Conservation (phyloP, 1,284 basidiomycete species). For the Melampsora americana region DNA sequence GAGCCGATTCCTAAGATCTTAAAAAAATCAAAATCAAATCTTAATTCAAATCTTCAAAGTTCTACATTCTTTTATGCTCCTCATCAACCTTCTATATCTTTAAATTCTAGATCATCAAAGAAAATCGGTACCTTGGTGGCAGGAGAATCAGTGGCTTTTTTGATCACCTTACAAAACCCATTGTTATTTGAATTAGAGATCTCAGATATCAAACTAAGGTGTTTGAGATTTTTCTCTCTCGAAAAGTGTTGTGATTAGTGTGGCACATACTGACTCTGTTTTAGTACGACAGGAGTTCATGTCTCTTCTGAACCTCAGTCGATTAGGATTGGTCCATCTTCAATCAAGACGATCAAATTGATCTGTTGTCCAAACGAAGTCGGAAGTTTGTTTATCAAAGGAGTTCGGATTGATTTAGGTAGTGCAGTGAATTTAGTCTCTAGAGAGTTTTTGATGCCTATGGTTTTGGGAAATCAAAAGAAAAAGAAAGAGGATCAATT, state of each 20-base stretch:
- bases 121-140: neutral
- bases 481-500: slow-evolving; percentile 2
- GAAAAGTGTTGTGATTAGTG: neutral
- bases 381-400: slow-evolving; percentile 24
- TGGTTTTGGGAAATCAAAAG: slow-evolving; percentile 18
- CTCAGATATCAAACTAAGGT: slow-evolving; percentile 29
- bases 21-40: neutral
- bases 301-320: neutral
- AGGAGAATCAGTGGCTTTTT: slow-evolving; percentile 17
- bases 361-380: slow-evolving; percentile 5
- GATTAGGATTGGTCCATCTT: slow-evolving; percentile 2
- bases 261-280: neutral
- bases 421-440: neutral
- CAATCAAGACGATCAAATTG: slow-evolving; percentile 27
- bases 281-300: slow-evolving; percentile 3
- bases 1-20: slow-evolving; percentile 8
- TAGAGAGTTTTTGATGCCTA: slow-evolving; percentile 16
- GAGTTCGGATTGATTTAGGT: slow-evolving; percentile 11
- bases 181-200: slow-evolving; percentile 30
- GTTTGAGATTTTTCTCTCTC: neutral
- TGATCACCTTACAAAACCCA: slow-evolving; percentile 35
- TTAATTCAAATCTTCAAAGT: neutral
- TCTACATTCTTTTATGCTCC: slow-evolving; percentile 31
- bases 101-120: too few species aligned
- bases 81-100: too few species aligned